Conservation (phyloP, 2,329 filamentous ascomycete genomes). For the Helicocarpus griseus region DNA sequence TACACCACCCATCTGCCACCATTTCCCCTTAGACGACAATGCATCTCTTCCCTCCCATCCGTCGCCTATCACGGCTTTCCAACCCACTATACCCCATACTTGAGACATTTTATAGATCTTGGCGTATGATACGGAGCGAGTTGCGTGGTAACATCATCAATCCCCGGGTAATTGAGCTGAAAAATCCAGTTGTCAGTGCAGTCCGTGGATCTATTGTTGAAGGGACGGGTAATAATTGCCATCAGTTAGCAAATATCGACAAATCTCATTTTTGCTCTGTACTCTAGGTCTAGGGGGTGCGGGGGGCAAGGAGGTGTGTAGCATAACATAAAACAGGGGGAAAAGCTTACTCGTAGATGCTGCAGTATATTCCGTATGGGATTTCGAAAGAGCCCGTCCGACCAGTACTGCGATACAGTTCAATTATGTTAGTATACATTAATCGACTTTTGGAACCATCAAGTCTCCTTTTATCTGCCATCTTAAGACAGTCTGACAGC, state of each 20-base stretch:
- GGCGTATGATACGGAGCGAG: neutral
- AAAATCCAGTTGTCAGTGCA: neutral
- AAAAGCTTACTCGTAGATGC: neutral
- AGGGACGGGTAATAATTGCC: neutral
- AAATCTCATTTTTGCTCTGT: too few relatives aligned
- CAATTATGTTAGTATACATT: neutral
- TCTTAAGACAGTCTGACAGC: too few relatives aligned
- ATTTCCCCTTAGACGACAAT: neutral
- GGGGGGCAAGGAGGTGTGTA: neutral
- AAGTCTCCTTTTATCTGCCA: neutral
- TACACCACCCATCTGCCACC: neutral
- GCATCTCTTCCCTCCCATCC: neutral
- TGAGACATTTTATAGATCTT: neutral
- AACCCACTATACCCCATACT: neutral
- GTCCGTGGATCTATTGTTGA: neutral
- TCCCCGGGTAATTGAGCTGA: neutral
- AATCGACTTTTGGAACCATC: too few relatives aligned
- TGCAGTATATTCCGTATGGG: neutral
- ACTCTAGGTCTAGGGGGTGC: too few relatives aligned
- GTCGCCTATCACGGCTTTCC: neutral
- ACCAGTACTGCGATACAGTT: neutral
- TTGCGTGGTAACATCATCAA: neutral
- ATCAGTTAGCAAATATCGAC: neutral
- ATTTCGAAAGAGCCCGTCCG: neutral
- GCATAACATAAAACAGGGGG: neutral